Base-by-base conservation (phyloP, 1,284 basidiomycete species). In the Ganoderma lucidum region DNA sequence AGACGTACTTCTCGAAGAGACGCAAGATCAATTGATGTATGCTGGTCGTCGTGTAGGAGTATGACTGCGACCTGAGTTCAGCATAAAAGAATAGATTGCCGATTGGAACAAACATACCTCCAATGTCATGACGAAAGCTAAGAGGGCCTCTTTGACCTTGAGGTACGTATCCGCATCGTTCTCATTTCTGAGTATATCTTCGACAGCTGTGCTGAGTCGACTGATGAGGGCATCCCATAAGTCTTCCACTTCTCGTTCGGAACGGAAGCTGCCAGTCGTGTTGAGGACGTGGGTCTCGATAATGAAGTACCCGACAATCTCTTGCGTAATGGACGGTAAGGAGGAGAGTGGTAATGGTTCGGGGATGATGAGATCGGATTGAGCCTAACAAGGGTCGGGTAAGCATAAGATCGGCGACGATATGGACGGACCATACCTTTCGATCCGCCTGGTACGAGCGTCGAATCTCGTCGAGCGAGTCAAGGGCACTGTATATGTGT, bases 281-380 rank as follows among this genome's bases (percentile, higher is more conserved):
- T 93, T 89, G 6, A 99, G 87, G 0, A 99, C 97, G 77, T 98
- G 93, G 6, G 90, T 92, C 81, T 99, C 98, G 72, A 99, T 93
- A 69, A 99, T 96, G 83, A 99, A 99, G 82, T 98, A 99, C 0
- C 98, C 98, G n/a, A 97, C 94, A 71, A 99, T 95, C 81, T 99
- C 95, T 80, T 98, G 93, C 51, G 95, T 92, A 23, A 98, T 83
- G 32, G 88, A 86, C 14, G 83, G 82, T 39, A 91, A 81, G n/a
- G 80, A 82, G 44, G 74, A 75, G 44, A 80, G 69, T 45, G 87
- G 88, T 66, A 93, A 81, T 28, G 88, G 87, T 74, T 83, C 84
- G 1, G 96, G 96, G 23, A 99, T 88, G 76, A 99, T 97, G 10
- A 99, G 88, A 74, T 96, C 94, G 5, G 98, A 97, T 93, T 99